phyloP scores from a whole-genome alignment of 208 protist species.

The Trypanosoma caninum region DNA sequence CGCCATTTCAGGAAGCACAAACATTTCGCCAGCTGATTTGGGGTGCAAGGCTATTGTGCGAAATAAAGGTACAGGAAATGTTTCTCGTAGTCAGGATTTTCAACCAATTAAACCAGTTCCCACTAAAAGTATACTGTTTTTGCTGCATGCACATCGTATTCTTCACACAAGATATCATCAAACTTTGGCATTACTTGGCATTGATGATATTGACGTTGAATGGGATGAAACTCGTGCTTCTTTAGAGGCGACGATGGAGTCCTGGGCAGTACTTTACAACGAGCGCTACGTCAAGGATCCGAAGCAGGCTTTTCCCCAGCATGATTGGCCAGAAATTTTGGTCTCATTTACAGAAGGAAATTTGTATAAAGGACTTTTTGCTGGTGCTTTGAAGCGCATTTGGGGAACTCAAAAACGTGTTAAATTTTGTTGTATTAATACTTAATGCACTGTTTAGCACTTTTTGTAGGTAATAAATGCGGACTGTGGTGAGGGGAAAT shows the following conservation, averaged over 20 bases:
- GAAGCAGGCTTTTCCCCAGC: slow-evolving; percentile 11
- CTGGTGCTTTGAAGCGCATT: too few species aligned
- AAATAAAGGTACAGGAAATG: background rate
- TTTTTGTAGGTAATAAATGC: too few species aligned
- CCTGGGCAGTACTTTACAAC: slow-evolving; percentile 65
- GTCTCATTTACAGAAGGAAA: too few species aligned
- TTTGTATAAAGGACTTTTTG: too few species aligned
- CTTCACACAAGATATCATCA: slow-evolving; percentile 80
- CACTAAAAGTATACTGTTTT: slow-evolving; percentile 66
- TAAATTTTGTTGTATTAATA: too few species aligned
- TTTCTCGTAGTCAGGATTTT: slow-evolving; percentile 20
- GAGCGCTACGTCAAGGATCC: slow-evolving; percentile 57
- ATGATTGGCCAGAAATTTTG: slow-evolving; percentile 23
- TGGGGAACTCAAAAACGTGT: too few species aligned
- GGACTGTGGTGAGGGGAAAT: too few species aligned
- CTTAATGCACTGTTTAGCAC: too few species aligned
- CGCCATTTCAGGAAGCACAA: background rate
- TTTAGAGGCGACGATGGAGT: slow-evolving; percentile 44
- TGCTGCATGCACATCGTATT: slow-evolving; percentile 78
- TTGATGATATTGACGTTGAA: slow-evolving; percentile 66
- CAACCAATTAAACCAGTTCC: slow-evolving; percentile 47
- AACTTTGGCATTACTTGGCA: slow-evolving; percentile 61
- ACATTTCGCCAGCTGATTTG: background rate
- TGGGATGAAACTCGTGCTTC: slow-evolving; percentile 43
- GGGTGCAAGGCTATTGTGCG: background rate